These are phyloP conservation scores for Rhizophagus clarus DNA, from an alignment of 192 early-diverging fungal genomes.

Conservation along the genomic window DNA sequence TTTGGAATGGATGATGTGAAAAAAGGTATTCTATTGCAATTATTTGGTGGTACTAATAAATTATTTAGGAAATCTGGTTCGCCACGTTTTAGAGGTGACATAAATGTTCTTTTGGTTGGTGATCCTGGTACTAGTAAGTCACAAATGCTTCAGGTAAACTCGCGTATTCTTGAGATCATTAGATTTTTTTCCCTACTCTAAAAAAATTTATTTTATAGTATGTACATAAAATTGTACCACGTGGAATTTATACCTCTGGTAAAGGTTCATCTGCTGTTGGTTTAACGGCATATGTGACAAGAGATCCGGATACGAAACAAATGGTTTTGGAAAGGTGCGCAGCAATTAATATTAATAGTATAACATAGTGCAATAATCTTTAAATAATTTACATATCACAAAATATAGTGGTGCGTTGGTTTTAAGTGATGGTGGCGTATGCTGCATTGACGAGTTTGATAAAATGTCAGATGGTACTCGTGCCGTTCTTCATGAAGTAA, in stretches of 20 bases:
- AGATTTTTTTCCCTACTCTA: background rate
- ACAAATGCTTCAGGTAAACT: constrained; percentile 69
- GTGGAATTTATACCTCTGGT: constrained; percentile 96
- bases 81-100: constrained; percentile 80
- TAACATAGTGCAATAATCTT: background rate
- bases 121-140: constrained; percentile 97
- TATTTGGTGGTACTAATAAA: constrained; percentile 96
- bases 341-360: background rate
- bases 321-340: constrained; percentile 86
- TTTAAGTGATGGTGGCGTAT: constrained; percentile 92
- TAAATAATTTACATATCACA: background rate
- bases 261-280: constrained; percentile 97
- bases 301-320: constrained; percentile 94
- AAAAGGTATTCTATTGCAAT: constrained; percentile 91
- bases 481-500: constrained; percentile 96
- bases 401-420: constrained; percentile 84
- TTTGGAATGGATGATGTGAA: constrained; percentile 98
- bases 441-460: constrained; percentile 99
- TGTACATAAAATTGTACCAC: constrained; percentile 90
- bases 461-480: constrained; percentile 96
- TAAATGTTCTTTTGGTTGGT: constrained; percentile 93
- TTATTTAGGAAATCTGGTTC: constrained; percentile 68
- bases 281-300: constrained; percentile 92
- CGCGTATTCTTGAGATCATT: background rate
- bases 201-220: constrained; percentile 49